A percentile compares a stretch with the other conserved stretches of the same genome.
phyloP scores from a whole-genome alignment of 164 flowering plant genomes.

The Kalanchoe fedtschenkoi region DNA sequence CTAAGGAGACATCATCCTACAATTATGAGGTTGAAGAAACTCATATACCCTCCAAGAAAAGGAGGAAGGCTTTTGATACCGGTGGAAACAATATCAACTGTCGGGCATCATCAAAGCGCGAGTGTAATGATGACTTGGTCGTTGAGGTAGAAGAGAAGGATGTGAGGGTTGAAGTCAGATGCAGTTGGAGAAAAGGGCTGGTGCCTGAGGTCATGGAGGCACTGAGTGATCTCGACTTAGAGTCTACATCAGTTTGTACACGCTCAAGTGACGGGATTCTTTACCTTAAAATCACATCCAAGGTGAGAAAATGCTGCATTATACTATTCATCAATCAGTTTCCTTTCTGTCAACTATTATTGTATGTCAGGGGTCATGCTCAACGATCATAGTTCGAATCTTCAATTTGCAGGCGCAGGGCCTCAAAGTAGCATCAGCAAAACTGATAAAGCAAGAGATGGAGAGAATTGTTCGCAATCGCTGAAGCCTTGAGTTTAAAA shows the following conservation, averaged over 20 bases:
- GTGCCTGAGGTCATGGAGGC: no score
- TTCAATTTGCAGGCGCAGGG: slow-evolving; percentile 43
- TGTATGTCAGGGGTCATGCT: no score
- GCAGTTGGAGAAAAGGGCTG: no score
- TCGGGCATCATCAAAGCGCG: no score
- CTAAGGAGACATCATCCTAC: background rate
- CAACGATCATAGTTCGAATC: background rate
- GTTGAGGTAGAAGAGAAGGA: no score
- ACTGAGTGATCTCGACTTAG: no score
- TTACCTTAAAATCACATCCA: slow-evolving; percentile 44
- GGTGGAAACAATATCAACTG: no score
- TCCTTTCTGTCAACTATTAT: no score
- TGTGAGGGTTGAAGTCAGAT: no score
- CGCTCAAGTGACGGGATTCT: slow-evolving; percentile 50
- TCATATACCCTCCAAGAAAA: slow-evolving; percentile 16
- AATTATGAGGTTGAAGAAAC: background rate
- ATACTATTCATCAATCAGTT: background rate
- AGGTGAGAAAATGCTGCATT: slow-evolving; percentile 34
- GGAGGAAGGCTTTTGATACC: slow-evolving; percentile 69
- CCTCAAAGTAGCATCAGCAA: slow-evolving; percentile 27
- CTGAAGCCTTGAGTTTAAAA: slow-evolving; percentile 11
- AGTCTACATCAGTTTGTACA: slow-evolving; percentile 49
- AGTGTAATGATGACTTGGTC: no score
- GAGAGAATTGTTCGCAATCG: slow-evolving; percentile 30
- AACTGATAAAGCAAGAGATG: slow-evolving; percentile 43